Conservation (phyloP, 768 basidiomycete species). For the Russula brevipes region DNA sequence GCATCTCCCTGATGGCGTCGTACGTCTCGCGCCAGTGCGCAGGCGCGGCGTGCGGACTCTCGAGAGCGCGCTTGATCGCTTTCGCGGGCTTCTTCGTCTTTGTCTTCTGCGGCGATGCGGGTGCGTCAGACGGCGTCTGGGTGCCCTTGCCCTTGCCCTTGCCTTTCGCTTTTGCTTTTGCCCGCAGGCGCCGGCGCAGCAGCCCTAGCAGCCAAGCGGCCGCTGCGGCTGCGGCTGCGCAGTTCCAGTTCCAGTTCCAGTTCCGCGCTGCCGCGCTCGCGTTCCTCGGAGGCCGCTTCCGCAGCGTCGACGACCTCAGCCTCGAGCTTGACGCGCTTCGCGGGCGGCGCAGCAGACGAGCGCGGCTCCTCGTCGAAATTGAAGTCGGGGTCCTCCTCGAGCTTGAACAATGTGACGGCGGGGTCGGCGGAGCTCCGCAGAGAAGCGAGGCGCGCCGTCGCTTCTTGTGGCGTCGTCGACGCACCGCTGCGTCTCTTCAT, state of each 20-base stretch:
- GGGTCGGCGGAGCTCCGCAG: slow-evolving; percentile 19
- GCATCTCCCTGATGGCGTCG: slow-evolving; percentile 69
- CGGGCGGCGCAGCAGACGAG: slow-evolving; percentile 25
- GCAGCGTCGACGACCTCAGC: slow-evolving; percentile 1
- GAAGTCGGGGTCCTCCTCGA: slow-evolving; percentile 22
- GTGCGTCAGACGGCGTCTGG: slow-evolving; percentile 17
- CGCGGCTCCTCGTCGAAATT: slow-evolving; percentile 15
- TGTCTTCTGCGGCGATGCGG: slow-evolving; percentile 44
- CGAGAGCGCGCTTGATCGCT: slow-evolving; percentile 48
- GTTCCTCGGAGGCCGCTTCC: slow-evolving; percentile 10
- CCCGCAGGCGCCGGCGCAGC: not conserved
- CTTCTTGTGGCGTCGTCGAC: not conserved
- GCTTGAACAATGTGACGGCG: slow-evolving; percentile 24
- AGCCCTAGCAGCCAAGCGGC: too few relatives aligned
- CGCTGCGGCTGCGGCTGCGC: too few relatives aligned
- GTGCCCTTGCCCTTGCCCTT: not conserved
- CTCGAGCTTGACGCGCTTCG: slow-evolving; percentile 34
- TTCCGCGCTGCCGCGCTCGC: too few relatives aligned
- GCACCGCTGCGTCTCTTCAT: slow-evolving; percentile 15
- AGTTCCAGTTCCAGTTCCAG: too few relatives aligned
- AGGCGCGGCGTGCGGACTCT: slow-evolving; percentile 62
- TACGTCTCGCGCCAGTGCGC: slow-evolving; percentile 64
- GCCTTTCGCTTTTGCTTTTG: not conserved
- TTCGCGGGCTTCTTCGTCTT: slow-evolving; percentile 56
- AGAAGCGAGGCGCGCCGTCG: slow-evolving; percentile 6